Evolutionary conservation across 1,284 basidiomycete species (phyloP), one percentile per base, ranked within the genome.

Genomic region (Heliocybe sulcata): DNA sequence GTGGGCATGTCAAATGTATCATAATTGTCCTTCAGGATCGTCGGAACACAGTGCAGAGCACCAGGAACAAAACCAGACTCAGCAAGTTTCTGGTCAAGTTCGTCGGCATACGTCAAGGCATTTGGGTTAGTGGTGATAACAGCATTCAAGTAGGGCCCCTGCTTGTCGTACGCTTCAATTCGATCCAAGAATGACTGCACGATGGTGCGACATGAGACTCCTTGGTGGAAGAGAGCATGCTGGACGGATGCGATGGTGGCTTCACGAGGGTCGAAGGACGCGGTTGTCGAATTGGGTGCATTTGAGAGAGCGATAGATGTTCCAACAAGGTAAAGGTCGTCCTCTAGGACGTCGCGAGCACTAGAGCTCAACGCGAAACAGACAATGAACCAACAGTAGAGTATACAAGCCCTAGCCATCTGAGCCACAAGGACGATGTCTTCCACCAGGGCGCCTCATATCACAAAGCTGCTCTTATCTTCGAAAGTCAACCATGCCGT

Each of bases 1-100:
- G 51, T 52, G 12, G 51, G 51, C 51, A 52, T 52, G 51, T 52
- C 51, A 27, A 52, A 52, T 23, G 51, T 52, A 35, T 52, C 51
- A 52, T 52, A 52, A 23, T 52, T 52, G 27, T 52, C 51, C 51
- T 52, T 52, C 29, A 52, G 19, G 10, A 52, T 12, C 51, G 22
- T 29, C n/a, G 51, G 51, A 19, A 52, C 51, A 19, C 51, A 52
- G 29, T 33, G 33, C 19, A 52, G 19, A 9, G 10, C 20, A n/a
- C 51, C 51, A 16, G 51, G 51, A 14, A 35, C 19, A 14, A 31
- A 52, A 16, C 27, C 27, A 14, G 26, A 19, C 20, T 29, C 11
- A 9, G 3, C n/a, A 14, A 33, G 3, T 19, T 31, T 31, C 20
- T 16, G 12, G 33, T 52, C 51, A 35, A 52, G 51, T 19, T 52